Evolutionary conservation across 2,329 filamentous ascomycete species (phyloP).

Genomic region (Fusarium drepaniforme): DNA sequence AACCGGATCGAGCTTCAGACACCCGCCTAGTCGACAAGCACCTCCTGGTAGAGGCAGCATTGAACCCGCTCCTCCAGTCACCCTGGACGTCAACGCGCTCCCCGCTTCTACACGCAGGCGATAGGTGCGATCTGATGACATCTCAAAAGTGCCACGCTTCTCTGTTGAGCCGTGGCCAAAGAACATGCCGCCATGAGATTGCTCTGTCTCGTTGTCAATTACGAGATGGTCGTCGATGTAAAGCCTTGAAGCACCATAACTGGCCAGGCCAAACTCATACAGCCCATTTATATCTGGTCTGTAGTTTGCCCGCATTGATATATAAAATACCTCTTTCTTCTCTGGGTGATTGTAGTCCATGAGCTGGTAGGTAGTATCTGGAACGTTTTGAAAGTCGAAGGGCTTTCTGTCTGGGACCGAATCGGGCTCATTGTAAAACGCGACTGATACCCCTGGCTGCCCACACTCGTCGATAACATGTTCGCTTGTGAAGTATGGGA

Average conservation of each 20-base stretch:
- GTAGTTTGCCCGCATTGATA: constrained; percentile 37
- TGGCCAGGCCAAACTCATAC: constrained; percentile 50
- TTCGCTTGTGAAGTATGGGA: constrained; percentile 13
- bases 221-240: constrained; percentile 49
- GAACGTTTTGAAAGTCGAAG: constrained; percentile 38
- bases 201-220: constrained; percentile 47
- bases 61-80: constrained; percentile 1
- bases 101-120: constrained; percentile 23
- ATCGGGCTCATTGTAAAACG: constrained; percentile 23
- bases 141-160: constrained; percentile 32
- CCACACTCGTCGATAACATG: constrained; percentile 12
- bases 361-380: constrained; percentile 41
- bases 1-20: constrained; percentile 8
- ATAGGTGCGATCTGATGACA: constrained; percentile 17
- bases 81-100: constrained; percentile 21
- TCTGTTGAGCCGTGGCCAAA: constrained; percentile 50
- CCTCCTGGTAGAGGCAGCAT: constrained; percentile 29
- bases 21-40: constrained; percentile 31
- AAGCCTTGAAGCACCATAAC: constrained; percentile 47
- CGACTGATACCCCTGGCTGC: constrained; percentile 4
- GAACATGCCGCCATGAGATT: constrained; percentile 50
- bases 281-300: constrained; percentile 25
- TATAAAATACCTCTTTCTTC: constrained; percentile 30
- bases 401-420: constrained; percentile 7
- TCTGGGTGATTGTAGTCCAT: constrained; percentile 44